Conservation (phyloP, 2,329 filamentous ascomycete genomes). For the Sporothrix globosa region DNA sequence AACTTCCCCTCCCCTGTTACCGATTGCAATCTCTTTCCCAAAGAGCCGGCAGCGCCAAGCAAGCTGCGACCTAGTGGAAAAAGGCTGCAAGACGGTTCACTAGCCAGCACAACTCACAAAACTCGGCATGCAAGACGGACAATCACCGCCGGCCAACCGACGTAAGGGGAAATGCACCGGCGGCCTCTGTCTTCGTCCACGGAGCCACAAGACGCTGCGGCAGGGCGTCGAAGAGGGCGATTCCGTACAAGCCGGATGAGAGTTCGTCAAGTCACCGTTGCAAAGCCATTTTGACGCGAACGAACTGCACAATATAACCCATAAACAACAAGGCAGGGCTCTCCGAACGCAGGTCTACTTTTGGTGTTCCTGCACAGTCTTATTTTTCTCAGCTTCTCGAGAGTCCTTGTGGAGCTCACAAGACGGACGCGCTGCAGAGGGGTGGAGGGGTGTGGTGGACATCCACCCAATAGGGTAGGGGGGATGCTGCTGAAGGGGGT, state of each 20-base stretch:
- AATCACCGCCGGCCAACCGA: slow-evolving; percentile 17
- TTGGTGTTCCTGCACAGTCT: background rate
- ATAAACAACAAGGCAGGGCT: background rate
- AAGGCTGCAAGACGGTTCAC: background rate
- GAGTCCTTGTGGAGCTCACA: slow-evolving; percentile 4
- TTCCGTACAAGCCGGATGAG: background rate
- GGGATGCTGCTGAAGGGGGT: background rate
- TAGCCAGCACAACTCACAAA: slow-evolving; percentile 10
- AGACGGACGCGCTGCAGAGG: slow-evolving; percentile 25
- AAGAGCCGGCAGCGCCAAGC: slow-evolving; percentile 15
- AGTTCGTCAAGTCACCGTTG: background rate
- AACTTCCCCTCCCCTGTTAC: background rate
- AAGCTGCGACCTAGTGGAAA: slow-evolving; percentile 10
- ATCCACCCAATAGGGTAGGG: slow-evolving; percentile 13
- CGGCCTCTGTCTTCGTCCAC: background rate
- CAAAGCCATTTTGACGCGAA: background rate
- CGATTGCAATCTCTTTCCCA: slow-evolving; percentile 15
- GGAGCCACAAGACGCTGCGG: background rate
- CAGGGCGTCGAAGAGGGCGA: background rate
- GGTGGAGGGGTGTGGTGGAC: slow-evolving; percentile 26
- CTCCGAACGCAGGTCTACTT: background rate
- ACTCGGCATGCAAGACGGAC: slow-evolving; percentile 3
- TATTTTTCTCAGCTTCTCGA: background rate
- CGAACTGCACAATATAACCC: background rate
- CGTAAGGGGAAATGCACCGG: slow-evolving; percentile 20